Percentiles rank a stretch among this genome's conserved stretches.
Evolutionary conservation across 1,139 yeast genomes (phyloP).

Genomic region (Candida buenavistaensis): DNA sequence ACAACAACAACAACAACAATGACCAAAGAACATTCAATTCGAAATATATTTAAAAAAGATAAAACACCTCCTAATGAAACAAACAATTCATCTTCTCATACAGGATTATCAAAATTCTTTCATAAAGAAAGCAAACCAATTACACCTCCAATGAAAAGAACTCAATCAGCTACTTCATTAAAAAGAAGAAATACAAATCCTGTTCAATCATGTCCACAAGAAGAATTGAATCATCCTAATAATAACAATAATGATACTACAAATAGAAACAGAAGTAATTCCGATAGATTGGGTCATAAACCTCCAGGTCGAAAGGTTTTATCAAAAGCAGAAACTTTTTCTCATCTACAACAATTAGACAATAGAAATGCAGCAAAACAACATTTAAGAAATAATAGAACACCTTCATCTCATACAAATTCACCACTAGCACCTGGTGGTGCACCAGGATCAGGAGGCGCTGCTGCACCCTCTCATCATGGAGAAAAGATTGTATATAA

Average conservation of each 20-base stretch:
- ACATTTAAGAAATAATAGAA: conserved; percentile 14
- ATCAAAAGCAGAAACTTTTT: conserved; percentile 39
- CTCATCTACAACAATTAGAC: conserved; percentile 37
- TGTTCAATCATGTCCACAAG: conserved; percentile 1
- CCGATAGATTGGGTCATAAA: conserved; percentile 2
- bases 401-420: conserved; percentile 12
- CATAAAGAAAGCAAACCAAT: conserved; percentile 18
- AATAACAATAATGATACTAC: background rate
- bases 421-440: conserved; percentile 6
- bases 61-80: conserved; percentile 10
- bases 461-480: conserved; percentile 8
- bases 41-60: conserved; percentile 24
- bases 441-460: no score
- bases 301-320: conserved; percentile 1
- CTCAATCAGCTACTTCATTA: conserved; percentile 30
- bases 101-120: conserved; percentile 31
- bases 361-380: conserved; percentile 29
- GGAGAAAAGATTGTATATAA: conserved; percentile 44
- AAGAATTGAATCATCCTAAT: background rate
- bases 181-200: conserved; percentile 28
- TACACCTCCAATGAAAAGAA: conserved; percentile 10
- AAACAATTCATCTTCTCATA: conserved; percentile 18
- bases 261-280: conserved; percentile 3
- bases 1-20: no score
- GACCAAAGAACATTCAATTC: conserved; percentile 16